Evolutionary conservation across 495 filamentous ascomycete species (phyloP).

Genomic region (Bryoglossum gracile): DNA sequence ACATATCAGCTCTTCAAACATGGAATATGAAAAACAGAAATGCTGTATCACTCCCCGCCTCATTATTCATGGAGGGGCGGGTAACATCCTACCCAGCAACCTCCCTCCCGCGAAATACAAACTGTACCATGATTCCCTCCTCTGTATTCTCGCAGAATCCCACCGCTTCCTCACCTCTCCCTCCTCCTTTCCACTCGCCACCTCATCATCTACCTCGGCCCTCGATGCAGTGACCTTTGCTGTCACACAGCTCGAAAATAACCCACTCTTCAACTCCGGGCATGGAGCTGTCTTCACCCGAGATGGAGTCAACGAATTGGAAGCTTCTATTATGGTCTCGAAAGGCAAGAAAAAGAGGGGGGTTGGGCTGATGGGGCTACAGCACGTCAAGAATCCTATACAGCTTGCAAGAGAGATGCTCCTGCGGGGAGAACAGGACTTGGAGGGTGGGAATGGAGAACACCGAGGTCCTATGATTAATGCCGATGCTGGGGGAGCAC

Average conservation of each 20-base stretch:
- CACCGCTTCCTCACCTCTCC: constrained; percentile 22
- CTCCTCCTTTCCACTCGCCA: constrained; percentile 10
- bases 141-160: constrained; percentile 40
- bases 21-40: constrained; percentile 18
- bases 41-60: constrained; percentile 17
- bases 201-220: constrained; percentile 30
- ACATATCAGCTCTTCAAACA: background rate
- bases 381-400: constrained; percentile 72
- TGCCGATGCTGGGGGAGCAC: constrained; percentile 27
- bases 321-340: constrained; percentile 86
- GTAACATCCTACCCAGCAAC: constrained; percentile 63
- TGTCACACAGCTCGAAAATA: constrained; percentile 70
- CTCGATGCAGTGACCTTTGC: constrained; percentile 70
- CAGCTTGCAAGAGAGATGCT: constrained; percentile 66
- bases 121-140: constrained; percentile 55
- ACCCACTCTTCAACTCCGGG: constrained; percentile 79
- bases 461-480: constrained; percentile 17
- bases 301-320: constrained; percentile 76
- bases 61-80: constrained; percentile 75
- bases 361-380: constrained; percentile 65
- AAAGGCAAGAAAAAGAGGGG: constrained; percentile 65
- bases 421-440: constrained; percentile 48
- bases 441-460: constrained; percentile 31
- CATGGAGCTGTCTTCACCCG: constrained; percentile 82
- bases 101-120: constrained; percentile 55